Evolutionary conservation across 2,329 filamentous ascomycete species (phyloP), one percentile per base, ranked within the genome.

Genomic region (Ceratocystis huliohia): DNA sequence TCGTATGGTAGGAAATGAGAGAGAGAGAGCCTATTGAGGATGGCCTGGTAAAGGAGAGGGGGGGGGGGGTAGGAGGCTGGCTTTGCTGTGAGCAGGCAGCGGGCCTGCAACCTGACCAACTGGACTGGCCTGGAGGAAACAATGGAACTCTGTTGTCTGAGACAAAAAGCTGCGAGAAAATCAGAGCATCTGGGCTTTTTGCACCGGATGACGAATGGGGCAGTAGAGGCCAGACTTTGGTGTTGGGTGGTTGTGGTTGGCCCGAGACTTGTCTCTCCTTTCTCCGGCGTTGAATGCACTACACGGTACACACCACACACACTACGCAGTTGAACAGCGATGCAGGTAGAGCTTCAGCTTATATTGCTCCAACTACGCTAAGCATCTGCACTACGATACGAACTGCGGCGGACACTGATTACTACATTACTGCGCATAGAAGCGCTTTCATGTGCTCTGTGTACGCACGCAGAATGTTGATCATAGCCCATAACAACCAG

Each of bases 211-310:
- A 57, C 53, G 53, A 57, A 57, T 28, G 13, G 28, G 13, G 30
- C 33, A 15, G 53, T 30, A 33, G n/a, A 57, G 8, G 25, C 33
- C 25, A 57, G 25, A 57, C 7, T 33, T 33, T 57, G 30, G 53
- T n/a, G 53, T 57, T 22, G 15, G 30, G 53, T 57, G 53, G 25
- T 33, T 57, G 53, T 57, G 53, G 53, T 33, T 57, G 53, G 53
- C n/a, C 53, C 53, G 53, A 57, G 53, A 57, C 53, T 57, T 57
- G 53, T 57, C 53, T 57, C 53, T 33, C 25, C 53, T 57, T 33
- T 22, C 25, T n/a, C 53, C 53, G 28, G 53, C 5, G 25, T 33
- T 57, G 53, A 7, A 57, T 57, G 13, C 53, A 57, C 25, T 57
- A 57, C 53, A 37, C 33, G 33, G 25, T 22, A 20, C 30, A 33